A percentile compares a stretch with the other conserved stretches of the same genome.
Conservation (phyloP, 768 basidiomycete species). For the Naematelia encephala region DNA sequence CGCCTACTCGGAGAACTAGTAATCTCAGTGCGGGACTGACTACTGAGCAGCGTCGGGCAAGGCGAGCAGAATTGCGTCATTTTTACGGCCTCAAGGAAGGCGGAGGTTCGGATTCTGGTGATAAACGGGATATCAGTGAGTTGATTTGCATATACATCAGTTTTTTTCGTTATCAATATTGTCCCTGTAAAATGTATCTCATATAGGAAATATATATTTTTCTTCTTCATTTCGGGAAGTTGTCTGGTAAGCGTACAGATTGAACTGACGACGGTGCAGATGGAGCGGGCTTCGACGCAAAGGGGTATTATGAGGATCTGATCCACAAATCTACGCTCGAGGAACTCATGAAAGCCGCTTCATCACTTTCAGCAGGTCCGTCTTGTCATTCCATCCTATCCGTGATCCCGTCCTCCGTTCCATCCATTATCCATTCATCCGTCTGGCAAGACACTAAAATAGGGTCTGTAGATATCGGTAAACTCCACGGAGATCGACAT, state of each 20-base stretch:
- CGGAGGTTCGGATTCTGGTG: neutral
- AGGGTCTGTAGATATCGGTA: conserved; percentile 33
- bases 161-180: too few species aligned
- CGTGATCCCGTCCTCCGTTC: too few species aligned
- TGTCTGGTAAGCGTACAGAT: too few species aligned
- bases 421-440: too few species aligned
- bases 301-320: conserved; percentile 43
- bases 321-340: conserved; percentile 31
- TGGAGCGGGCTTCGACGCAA: conserved; percentile 35
- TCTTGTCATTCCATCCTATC: too few species aligned
- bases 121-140: conserved; percentile 25
- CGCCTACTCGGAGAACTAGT: neutral
- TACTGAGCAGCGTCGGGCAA: conserved; percentile 29
- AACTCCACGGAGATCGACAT: conserved; percentile 44
- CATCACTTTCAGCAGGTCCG: conserved; percentile 33
- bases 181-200: too few species aligned
- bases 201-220: too few species aligned
- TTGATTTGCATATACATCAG: conserved; percentile 5
- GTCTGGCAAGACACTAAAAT: neutral
- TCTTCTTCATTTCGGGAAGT: too few species aligned
- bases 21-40: neutral
- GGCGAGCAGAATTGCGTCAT: conserved; percentile 36
- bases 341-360: conserved; percentile 39
- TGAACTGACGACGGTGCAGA: conserved; percentile 26
- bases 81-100: conserved; percentile 41